These are phyloP conservation scores for Fusarium nurragi DNA, from an alignment of 2,329 filamentous ascomycete genomes.

Conservation along the genomic window DNA sequence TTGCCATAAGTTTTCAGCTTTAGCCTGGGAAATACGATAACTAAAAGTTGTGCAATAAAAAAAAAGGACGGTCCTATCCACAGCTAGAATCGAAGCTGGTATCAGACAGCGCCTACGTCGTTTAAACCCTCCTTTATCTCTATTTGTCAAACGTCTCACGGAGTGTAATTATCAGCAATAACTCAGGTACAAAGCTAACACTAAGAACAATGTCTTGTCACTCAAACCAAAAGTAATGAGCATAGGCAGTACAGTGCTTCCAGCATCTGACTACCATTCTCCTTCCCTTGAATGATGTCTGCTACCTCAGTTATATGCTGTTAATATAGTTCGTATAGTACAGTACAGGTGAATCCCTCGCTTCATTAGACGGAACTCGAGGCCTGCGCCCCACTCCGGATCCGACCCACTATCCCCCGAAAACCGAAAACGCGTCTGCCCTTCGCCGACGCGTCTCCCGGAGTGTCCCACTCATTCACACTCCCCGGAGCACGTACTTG, in stretches of 20 bases:
- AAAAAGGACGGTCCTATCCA: neutral
- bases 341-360: neutral
- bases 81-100: neutral
- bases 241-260: too few relatives aligned
- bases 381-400: conserved; percentile 18
- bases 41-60: too few relatives aligned
- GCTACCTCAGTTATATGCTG: neutral
- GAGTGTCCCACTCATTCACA: conserved; percentile 32
- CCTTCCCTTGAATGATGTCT: neutral
- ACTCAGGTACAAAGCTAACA: neutral
- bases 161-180: too few relatives aligned
- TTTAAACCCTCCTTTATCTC: neutral
- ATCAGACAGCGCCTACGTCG: neutral
- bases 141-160: conserved; percentile 8
- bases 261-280: neutral
- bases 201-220: neutral
- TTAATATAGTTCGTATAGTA: neutral
- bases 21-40: too few relatives aligned
- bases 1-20: too few relatives aligned
- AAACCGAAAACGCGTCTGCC: conserved; percentile 33
- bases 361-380: neutral
- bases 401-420: conserved; percentile 21
- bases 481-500: conserved; percentile 10
- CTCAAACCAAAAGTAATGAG: too few relatives aligned
- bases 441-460: conserved; percentile 34